Evolutionary conservation across 2,329 filamentous ascomycete species (phyloP), one percentile per base, ranked within the genome.

Genomic region (Alternaria novae-zelandiae): DNA sequence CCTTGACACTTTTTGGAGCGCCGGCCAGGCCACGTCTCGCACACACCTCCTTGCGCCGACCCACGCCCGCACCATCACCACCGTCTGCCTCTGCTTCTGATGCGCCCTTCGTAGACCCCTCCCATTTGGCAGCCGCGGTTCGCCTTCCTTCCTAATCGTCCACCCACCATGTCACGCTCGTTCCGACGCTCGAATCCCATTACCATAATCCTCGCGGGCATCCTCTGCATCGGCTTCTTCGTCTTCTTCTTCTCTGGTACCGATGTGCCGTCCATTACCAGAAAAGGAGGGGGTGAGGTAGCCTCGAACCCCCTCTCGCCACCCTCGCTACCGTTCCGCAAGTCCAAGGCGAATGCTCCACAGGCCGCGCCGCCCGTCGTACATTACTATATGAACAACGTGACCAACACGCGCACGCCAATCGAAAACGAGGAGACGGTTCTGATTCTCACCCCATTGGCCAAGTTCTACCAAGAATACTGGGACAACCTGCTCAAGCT

Each of bases 381-480:
- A 41, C 94, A 93, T 79, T 98, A 97, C 84, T 89, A 96, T 79
- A 90, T 99, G 82, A 98, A 98, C 85, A 94, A 95, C 82, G 88
- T 98, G 71, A 97, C 94, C 46, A 92, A 92, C 61, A 91, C 94
- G 20, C 79, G 86, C 55, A 87, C 91, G 68, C 93, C 96, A 2
- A 84, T 93, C 54, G 87, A 86, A 66, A 96, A 97, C 78, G 85
- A 88, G 69, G 96, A 99, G 83, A 91, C 90, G 55, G 86, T 99
- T 63, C 89, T 99, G 59, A 92, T 99, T 76, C 87, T 99, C 64
- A 97, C 96, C 1, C 96, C 96, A 10, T 90, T 99, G 82, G 91
- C 93, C 30, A 89, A 92, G 66, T 99, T 98, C 85, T 98, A 97
- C 81, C 90, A 92, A 73, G 90, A 87, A 71, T 99, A 98, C 84